A percentile compares a stretch with the other conserved stretches of the same genome.
These are phyloP conservation scores for Solanum infundibuliforme DNA, from an alignment of 257 asterid genomes.

Conservation along the genomic window DNA sequence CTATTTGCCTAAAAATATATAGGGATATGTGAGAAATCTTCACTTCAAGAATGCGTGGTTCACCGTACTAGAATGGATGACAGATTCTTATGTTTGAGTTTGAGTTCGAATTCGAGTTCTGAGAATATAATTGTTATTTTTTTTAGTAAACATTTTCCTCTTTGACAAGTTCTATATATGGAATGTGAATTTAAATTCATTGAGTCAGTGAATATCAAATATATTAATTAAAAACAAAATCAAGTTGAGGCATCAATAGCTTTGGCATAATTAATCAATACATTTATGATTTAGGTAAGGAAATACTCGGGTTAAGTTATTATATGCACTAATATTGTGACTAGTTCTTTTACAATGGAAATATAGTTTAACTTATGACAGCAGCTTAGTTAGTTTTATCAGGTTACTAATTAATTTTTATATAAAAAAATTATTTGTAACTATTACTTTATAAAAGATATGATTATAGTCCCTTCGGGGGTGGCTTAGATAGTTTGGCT, in stretches of 20 bases:
- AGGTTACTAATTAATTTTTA: not conserved
- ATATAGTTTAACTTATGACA: not conserved
- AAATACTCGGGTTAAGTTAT: not conserved
- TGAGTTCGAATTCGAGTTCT: not conserved
- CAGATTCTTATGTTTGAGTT: not conserved
- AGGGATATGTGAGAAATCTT: not conserved
- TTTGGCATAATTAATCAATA: not conserved
- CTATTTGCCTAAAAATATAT: not conserved
- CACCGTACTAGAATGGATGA: not conserved
- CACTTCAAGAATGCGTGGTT: not conserved
- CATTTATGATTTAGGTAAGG: not conserved
- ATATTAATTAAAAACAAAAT: not conserved
- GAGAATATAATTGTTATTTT: not conserved
- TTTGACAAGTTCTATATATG: not conserved
- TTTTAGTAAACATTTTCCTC: not conserved
- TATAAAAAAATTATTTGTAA: not conserved
- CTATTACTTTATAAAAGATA: not conserved
- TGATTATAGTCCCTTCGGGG: not conserved
- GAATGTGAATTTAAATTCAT: not conserved
- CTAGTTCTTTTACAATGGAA: not conserved
- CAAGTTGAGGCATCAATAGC: not conserved
- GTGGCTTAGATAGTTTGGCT: not conserved
- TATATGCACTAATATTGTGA: not conserved
- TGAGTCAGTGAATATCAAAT: not conserved
- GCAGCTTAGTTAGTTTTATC: not conserved